A percentile compares a stretch with the other conserved stretches of the same genome.
Conservation (phyloP, 306 rosid species). For the Cotoneaster glaucophyllus region DNA sequence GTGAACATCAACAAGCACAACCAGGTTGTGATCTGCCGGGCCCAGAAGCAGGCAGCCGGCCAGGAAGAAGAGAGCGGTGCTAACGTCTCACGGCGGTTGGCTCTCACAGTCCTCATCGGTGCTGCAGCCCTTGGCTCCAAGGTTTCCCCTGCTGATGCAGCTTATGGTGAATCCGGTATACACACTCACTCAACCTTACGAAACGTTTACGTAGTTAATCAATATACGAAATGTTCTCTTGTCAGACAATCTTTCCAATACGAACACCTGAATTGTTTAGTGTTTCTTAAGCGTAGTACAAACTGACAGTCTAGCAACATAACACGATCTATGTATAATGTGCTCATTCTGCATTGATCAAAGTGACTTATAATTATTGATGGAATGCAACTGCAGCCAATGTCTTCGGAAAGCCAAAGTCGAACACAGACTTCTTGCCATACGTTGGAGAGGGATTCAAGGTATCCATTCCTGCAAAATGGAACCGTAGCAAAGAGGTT, state of each 20-base stretch:
- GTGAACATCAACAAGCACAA: conserved; percentile 43
- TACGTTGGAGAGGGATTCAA: conserved; percentile 83
- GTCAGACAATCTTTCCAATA: too few species aligned
- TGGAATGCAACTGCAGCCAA: conserved; percentile 58
- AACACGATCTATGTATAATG: background rate
- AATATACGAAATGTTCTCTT: background rate
- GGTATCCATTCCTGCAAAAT: conserved; percentile 72
- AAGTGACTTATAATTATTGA: background rate
- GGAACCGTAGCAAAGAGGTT: conserved; percentile 92
- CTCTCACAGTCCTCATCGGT: conserved; percentile 77
- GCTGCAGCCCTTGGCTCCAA: conserved; percentile 81
- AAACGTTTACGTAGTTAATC: too few species aligned
- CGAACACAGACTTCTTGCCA: conserved; percentile 68
- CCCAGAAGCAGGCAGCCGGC: conserved; percentile 59
- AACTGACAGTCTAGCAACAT: background rate
- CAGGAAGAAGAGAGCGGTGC: conserved; percentile 31
- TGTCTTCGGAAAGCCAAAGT: conserved; percentile 93
- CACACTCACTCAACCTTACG: background rate
- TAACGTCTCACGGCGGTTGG: conserved; percentile 69
- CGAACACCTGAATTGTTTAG: background rate
- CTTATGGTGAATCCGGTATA: conserved; percentile 86
- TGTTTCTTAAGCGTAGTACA: background rate
- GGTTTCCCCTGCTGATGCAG: conserved; percentile 92
- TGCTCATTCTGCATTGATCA: background rate
- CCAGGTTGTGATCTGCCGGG: conserved; percentile 56